Percentiles rank a stretch among this genome's conserved stretches.
Evolutionary conservation across 148 eudicot genomes (phyloP).

Genomic region (Euryodendron excelsum): DNA sequence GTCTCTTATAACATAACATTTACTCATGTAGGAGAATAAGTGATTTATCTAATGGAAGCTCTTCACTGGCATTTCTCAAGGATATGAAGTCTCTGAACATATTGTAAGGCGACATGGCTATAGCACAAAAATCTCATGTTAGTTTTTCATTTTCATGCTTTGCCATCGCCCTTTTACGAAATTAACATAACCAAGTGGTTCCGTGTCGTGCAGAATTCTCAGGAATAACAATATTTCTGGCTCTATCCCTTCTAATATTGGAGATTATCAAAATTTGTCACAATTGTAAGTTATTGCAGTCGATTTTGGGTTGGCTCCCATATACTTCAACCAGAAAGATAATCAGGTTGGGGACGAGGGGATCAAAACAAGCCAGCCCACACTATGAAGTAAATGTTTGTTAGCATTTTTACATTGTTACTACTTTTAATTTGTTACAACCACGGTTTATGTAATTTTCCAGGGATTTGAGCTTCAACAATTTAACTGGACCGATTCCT

Average conservation of each 20-base stretch:
- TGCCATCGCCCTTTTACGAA: neutral
- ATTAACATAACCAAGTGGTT: neutral
- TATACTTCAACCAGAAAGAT: neutral
- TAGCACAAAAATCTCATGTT: neutral
- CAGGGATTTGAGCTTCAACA: slow-evolving; percentile 98
- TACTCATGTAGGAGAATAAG: slow-evolving; percentile 57
- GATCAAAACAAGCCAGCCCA: neutral
- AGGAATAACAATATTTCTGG: slow-evolving; percentile 72
- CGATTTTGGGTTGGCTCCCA: neutral
- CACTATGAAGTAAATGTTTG: neutral
- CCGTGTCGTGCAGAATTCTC: slow-evolving; percentile 45
- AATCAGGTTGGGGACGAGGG: slow-evolving; percentile 2
- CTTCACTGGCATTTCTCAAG: slow-evolving; percentile 50
- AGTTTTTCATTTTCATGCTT: neutral
- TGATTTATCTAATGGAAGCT: slow-evolving; percentile 63
- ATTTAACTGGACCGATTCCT: slow-evolving; percentile 66
- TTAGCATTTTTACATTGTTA: neutral
- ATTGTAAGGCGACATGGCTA: slow-evolving; percentile 45
- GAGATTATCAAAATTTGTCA: slow-evolving; percentile 37
- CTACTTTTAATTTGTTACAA: neutral
- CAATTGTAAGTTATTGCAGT: slow-evolving; percentile 56
- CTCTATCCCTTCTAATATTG: slow-evolving; percentile 57
- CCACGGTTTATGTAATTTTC: slow-evolving; percentile 6
- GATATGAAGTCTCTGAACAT: slow-evolving; percentile 46
- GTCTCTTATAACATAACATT: neutral